A percentile compares a stretch with the other conserved stretches of the same genome.
These are phyloP conservation scores for Fennellomyces sp. DNA, from an alignment of 371 early-diverging fungal species.

Conservation along the genomic window DNA sequence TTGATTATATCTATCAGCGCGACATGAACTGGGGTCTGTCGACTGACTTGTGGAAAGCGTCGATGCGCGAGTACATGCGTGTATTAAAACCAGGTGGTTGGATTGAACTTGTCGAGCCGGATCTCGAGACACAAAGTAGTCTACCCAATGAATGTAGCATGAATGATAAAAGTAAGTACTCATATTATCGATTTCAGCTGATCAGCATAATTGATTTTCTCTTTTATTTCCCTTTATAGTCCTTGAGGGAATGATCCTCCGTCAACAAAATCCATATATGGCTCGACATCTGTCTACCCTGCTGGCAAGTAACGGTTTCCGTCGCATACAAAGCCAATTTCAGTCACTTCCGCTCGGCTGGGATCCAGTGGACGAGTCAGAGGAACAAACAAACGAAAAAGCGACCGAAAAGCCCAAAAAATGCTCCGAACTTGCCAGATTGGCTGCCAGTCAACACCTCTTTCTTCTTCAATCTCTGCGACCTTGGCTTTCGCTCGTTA, in stretches of 20 bases:
- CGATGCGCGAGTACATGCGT: conserved; percentile 35
- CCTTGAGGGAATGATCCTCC: conserved; percentile 14
- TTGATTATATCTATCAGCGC: conserved; percentile 45
- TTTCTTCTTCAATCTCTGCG: conserved; percentile 28
- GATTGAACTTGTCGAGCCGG: conserved; percentile 47
- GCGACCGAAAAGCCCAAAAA: neutral
- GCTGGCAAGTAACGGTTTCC: conserved; percentile 36
- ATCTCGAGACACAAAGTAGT: conserved; percentile 37
- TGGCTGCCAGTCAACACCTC: conserved; percentile 28
- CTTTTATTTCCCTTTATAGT: conserved; percentile 13
- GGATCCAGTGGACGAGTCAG: conserved; percentile 15
- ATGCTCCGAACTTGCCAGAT: conserved; percentile 27
- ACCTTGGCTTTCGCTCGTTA: conserved; percentile 25
- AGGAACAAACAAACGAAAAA: neutral
- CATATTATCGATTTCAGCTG: neutral
- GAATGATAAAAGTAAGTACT: conserved; percentile 35
- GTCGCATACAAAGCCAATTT: conserved; percentile 43
- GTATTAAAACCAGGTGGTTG: conserved; percentile 51
- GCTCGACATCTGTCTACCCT: conserved; percentile 30
- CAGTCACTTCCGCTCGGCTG: conserved; percentile 46
- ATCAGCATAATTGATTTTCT: too few species aligned
- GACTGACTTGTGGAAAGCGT: conserved; percentile 25
- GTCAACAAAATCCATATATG: conserved; percentile 26
- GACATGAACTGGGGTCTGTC: conserved; percentile 34
- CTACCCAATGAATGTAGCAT: conserved; percentile 27